Evolutionary conservation across 2,329 filamentous ascomycete species (phyloP).

Genomic region (Macroventuria anomochaeta): DNA sequence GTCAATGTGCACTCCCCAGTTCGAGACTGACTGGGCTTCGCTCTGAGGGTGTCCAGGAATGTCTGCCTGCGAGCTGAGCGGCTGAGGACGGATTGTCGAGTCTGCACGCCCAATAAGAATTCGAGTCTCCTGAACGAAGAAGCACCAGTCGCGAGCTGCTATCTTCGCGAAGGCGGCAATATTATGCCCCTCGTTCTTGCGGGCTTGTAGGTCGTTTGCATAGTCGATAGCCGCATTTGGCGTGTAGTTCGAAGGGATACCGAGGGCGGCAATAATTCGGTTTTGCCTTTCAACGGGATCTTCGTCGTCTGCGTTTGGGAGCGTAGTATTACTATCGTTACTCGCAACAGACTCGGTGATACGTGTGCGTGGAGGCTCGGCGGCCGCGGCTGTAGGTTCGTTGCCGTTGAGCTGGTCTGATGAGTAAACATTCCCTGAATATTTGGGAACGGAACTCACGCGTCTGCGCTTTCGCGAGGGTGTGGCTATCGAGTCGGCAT

Average conservation of each 20-base stretch:
- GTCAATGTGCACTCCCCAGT: constrained; percentile 77
- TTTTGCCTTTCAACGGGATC: constrained; percentile 47
- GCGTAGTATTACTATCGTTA: constrained; percentile 51
- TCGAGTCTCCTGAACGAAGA: constrained; percentile 76
- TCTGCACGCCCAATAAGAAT: constrained; percentile 74
- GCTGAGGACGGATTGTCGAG: constrained; percentile 37
- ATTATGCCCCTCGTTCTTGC: constrained; percentile 52
- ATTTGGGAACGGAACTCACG: constrained; percentile 38
- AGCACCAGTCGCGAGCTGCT: constrained; percentile 82
- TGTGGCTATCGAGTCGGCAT: constrained; percentile 55
- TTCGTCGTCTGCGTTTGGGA: constrained; percentile 45
- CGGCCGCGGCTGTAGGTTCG: constrained; percentile 27
- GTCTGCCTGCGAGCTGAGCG: constrained; percentile 37
- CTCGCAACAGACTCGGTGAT: constrained; percentile 49
- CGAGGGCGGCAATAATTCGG: constrained; percentile 49
- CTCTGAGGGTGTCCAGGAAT: constrained; percentile 32
- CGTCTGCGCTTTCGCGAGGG: constrained; percentile 57
- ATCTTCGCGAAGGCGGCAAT: constrained; percentile 78
- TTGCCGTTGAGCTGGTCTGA: constrained; percentile 45
- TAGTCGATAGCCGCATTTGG: constrained; percentile 66
- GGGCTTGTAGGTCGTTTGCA: constrained; percentile 57
- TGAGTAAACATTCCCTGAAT: constrained; percentile 20
- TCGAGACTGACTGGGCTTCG: constrained; percentile 31
- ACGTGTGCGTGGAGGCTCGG: constrained; percentile 38
- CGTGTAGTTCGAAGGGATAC: constrained; percentile 52